Evolutionary conservation across 169 alveolate genomes (phyloP).

Genomic region (Babesia bovis): DNA sequence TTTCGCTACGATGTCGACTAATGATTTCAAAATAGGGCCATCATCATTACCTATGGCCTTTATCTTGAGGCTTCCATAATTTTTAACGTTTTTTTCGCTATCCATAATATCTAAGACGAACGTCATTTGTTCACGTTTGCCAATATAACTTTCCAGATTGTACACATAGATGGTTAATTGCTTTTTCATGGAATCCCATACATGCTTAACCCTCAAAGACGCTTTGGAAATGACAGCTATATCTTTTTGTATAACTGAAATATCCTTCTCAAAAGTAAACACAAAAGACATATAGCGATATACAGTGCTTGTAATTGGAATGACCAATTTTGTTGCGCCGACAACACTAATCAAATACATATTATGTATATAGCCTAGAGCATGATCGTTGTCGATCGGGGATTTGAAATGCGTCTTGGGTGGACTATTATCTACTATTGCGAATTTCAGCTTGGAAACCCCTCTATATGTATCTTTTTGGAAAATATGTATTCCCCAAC

Average conservation of each 20-base stretch:
- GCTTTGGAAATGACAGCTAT: not conserved
- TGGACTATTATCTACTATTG: too few relatives aligned
- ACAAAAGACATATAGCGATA: not conserved
- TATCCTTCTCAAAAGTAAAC: not conserved
- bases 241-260: not conserved
- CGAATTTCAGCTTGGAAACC: slow-evolving; percentile 1
- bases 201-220: too few relatives aligned
- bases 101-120: not conserved
- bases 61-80: not conserved
- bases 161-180: not conserved
- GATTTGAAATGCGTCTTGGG: too few relatives aligned
- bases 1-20: not conserved
- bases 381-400: too few relatives aligned
- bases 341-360: not conserved
- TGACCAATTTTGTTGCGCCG: not conserved
- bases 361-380: not conserved
- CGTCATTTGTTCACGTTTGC: not conserved
- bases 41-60: not conserved
- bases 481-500: not conserved
- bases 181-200: not conserved
- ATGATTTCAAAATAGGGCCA: not conserved
- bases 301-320: not conserved
- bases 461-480: not conserved
- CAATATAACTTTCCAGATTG: not conserved
- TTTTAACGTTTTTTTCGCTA: not conserved